A percentile compares a stretch with the other conserved stretches of the same genome.
Evolutionary conservation across 352 stramenopile genomes (phyloP).

Genomic region (Globisporangium heterothallicum): DNA sequence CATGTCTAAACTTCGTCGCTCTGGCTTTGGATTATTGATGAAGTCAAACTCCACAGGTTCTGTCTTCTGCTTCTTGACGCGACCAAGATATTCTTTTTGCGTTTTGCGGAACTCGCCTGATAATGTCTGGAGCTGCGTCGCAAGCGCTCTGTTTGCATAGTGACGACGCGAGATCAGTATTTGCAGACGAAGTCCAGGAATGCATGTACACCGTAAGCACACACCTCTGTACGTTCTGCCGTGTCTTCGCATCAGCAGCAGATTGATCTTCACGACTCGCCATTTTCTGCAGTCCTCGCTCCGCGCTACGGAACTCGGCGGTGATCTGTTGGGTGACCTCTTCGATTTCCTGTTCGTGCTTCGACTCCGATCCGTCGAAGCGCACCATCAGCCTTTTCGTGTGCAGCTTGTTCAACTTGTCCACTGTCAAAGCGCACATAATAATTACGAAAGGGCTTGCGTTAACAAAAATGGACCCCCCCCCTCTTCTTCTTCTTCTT

Average conservation of each 20-base stretch:
- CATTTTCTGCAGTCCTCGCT: conserved; percentile 75
- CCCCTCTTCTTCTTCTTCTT: too few relatives aligned
- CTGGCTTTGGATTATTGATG: conserved; percentile 58
- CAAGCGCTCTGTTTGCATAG: conserved; percentile 62
- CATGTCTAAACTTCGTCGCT: conserved; percentile 49
- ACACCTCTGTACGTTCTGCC: conserved; percentile 79
- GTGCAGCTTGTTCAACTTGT: conserved; percentile 79
- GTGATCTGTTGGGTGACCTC: conserved; percentile 77
- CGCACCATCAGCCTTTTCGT: conserved; percentile 85
- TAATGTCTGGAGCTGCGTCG: conserved; percentile 96
- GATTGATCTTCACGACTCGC: conserved; percentile 66
- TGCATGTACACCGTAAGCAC: too few relatives aligned
- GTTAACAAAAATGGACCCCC: conserved; percentile 8
- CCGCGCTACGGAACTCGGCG: conserved; percentile 72
- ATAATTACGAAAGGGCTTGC: not conserved
- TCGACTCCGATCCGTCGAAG: conserved; percentile 80
- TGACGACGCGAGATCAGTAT: too few relatives aligned
- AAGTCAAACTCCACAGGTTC: conserved; percentile 92
- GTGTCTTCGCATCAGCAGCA: conserved; percentile 74
- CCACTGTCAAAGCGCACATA: conserved; percentile 38
- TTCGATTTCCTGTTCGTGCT: conserved; percentile 84
- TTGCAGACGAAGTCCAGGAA: too few relatives aligned
- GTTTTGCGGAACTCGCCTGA: conserved; percentile 95
- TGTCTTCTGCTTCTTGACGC: conserved; percentile 96
- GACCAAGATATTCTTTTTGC: conserved; percentile 97